Percentiles rank a stretch among this genome's conserved stretches.
Conservation (phyloP, 306 rosid species). For the Rosa persica region DNA sequence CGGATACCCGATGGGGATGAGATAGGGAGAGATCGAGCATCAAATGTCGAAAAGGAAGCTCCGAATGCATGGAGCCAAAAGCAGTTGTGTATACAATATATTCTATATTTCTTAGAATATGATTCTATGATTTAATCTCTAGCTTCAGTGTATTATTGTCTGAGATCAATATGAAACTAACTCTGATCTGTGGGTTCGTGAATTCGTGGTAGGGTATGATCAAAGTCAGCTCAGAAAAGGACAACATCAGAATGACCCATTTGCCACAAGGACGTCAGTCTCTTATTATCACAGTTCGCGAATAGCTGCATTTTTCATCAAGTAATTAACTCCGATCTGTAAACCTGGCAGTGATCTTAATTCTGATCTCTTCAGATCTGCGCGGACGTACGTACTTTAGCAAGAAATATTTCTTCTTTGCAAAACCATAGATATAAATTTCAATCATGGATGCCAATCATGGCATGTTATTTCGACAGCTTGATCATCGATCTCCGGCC, state of each 20-base stretch:
- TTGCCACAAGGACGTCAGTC: neutral
- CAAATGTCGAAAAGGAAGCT: slow-evolving; percentile 39
- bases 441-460: neutral
- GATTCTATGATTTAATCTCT: neutral
- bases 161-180: neutral
- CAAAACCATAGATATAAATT: no score
- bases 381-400: neutral
- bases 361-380: neutral
- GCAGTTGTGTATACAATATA: slow-evolving; percentile 28
- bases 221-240: slow-evolving; percentile 40
- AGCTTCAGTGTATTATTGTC: neutral
- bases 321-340: neutral
- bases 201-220: slow-evolving; percentile 19
- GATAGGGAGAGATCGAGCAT: slow-evolving; percentile 30
- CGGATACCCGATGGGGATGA: slow-evolving; percentile 54
- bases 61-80: slow-evolving; percentile 64
- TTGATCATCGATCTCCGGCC: neutral
- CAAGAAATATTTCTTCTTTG: no score
- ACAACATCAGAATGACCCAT: slow-evolving; percentile 19
- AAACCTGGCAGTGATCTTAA: neutral
- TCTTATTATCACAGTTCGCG: neutral
- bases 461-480: neutral
- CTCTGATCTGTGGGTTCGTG: neutral
- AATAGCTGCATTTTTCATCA: neutral
- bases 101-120: slow-evolving; percentile 1